phyloP scores from a whole-genome alignment of 768 basidiomycete genomes.

The Paxillus involutus region DNA sequence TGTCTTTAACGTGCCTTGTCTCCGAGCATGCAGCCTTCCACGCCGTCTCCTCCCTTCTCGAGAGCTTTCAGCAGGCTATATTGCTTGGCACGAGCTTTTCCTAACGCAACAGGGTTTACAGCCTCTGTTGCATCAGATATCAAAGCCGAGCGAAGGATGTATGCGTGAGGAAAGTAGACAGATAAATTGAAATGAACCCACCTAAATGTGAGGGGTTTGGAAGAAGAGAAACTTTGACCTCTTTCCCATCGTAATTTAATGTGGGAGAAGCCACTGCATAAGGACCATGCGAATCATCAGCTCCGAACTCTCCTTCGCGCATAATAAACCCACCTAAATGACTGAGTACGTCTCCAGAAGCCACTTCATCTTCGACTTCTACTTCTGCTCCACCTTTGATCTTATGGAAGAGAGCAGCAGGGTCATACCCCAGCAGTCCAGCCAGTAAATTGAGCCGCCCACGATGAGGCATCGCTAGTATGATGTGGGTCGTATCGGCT shows the following conservation, averaged over 20 bases:
- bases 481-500: conserved; percentile 70
- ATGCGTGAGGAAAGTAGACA: conserved; percentile 4
- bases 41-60: conserved; percentile 30
- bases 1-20: conserved; percentile 23
- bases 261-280: conserved; percentile 63
- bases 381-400: conserved; percentile 78
- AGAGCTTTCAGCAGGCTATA: conserved; percentile 73
- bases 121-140: conserved; percentile 54
- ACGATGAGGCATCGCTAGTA: conserved; percentile 86
- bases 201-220: conserved; percentile 82
- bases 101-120: conserved; percentile 82
- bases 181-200: conserved; percentile 26
- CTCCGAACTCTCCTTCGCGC: background rate
- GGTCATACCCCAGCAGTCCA: conserved; percentile 66
- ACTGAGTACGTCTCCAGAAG: conserved; percentile 84
- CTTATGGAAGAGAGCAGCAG: conserved; percentile 79
- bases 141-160: background rate
- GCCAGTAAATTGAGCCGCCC: conserved; percentile 86
- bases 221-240: conserved; percentile 71
- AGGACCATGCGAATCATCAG: background rate
- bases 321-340: conserved; percentile 59
- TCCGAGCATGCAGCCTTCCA: conserved; percentile 29
- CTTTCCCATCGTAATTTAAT: conserved; percentile 49
- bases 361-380: conserved; percentile 57
- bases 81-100: conserved; percentile 90